These are phyloP conservation scores for Capsicum baccatum DNA, from an alignment of 257 asterid genomes.

Conservation along the genomic window DNA sequence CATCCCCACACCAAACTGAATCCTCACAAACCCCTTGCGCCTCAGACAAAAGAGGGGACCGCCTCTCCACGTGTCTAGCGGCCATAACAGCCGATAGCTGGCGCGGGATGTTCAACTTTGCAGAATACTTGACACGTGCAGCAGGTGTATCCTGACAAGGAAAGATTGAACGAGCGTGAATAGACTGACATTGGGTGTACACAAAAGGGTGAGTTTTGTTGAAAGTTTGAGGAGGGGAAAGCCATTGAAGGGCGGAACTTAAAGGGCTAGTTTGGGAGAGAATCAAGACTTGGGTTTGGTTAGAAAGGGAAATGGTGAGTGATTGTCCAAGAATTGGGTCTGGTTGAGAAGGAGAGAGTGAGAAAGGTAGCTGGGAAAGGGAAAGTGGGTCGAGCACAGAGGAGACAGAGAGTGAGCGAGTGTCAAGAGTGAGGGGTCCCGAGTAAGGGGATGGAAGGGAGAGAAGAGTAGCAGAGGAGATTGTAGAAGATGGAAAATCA, in stretches of 20 bases:
- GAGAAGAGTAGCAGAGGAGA: slow-evolving; percentile 69
- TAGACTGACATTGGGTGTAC: slow-evolving; percentile 91
- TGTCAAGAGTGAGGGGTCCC: slow-evolving; percentile 75
- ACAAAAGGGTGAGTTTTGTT: slow-evolving; percentile 79
- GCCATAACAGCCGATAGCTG: slow-evolving; percentile 83
- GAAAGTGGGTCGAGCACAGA: slow-evolving; percentile 40
- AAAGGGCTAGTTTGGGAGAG: slow-evolving; percentile 27
- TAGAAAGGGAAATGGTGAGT: slow-evolving; percentile 21
- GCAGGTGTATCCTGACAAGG: slow-evolving; percentile 99
- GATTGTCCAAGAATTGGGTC: slow-evolving; percentile 33
- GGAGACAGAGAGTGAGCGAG: slow-evolving; percentile 76
- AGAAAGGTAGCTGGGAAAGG: slow-evolving; percentile 56
- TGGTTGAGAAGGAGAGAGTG: slow-evolving; percentile 42
- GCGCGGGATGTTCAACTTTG: slow-evolving; percentile 71
- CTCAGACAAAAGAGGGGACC: slow-evolving; percentile 59
- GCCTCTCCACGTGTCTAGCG: slow-evolving; percentile 63
- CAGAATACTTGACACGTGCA: slow-evolving; percentile 68
- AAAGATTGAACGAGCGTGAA: slow-evolving; percentile 93
- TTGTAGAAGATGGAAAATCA: slow-evolving; percentile 82
- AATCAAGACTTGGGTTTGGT: slow-evolving; percentile 17
- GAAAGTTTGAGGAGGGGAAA: slow-evolving; percentile 80
- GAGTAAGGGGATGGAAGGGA: slow-evolving; percentile 67
- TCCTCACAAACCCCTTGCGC: slow-evolving; percentile 69
- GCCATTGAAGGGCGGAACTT: slow-evolving; percentile 77
- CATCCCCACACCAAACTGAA: slow-evolving; percentile 74